Base-by-base conservation (phyloP, 176 grass and related monocot genomes). In the Chloris gayana region DNA sequence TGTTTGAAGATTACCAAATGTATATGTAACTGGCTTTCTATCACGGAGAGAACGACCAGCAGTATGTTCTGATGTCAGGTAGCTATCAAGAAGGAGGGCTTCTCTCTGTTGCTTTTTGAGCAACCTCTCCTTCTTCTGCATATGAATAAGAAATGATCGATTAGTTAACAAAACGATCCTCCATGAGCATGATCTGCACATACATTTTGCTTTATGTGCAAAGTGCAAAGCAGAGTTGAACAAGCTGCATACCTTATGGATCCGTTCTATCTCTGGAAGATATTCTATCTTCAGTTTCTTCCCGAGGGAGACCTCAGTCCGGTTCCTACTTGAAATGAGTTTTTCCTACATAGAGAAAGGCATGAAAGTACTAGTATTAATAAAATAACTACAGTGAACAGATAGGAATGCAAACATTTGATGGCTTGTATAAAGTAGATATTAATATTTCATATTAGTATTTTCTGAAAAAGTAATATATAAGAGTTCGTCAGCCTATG, bases 31-130 rank as follows among this genome's bases (percentile, higher is more conserved):
- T 24, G 85, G 93, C 68, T 99, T 99, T 79, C 97, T 89, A 80
- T 96, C 84, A 83, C 97, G 97, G 72, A 99, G 92, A 70, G 88
- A 93, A 17, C 97, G 97, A n/a, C 97, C 97, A 44, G 77, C 86
- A 15, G 88, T 84, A 83, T 81, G 68, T 58, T 99, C 93, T 70
- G 93, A 67, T 59, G 86, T 81, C 82, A 99, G 85, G 84, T 89
- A 96, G 51, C 92, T 95, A 76, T 96, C 92, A 67, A 99, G 87
- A 46, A 99, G 97, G 50, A 99, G 90, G 64, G 97, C 97, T 90
- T 99, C 97, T 84, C 97, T 96, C 75, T 99, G 97, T 83, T 99
- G 97, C 75, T 99, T 99, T 84, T 96, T 99, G 50, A 99, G 86
- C 84, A 91, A 64, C 80, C 61, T 99, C 79, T 99, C 97, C 85